Evolutionary conservation across 2,329 filamentous ascomycete species (phyloP), one percentile per base, ranked within the genome.

Genomic region (Phialemoniopsis sp.): DNA sequence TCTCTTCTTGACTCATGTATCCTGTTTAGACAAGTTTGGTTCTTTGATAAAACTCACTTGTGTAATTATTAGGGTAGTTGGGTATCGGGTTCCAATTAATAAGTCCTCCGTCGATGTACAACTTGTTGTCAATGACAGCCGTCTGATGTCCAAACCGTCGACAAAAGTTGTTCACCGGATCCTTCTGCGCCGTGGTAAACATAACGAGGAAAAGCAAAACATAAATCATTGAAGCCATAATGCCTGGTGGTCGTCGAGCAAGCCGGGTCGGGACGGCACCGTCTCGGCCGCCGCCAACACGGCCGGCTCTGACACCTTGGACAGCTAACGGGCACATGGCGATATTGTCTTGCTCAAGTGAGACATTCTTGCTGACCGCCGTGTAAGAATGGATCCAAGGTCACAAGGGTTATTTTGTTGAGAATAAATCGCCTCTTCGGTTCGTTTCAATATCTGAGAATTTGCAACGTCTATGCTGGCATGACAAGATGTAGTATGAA

Each of bases 101-200:
- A 39, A 74, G 60, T 5, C 79, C 79, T 29, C 80, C 80, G 50
- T 84, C 78, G 38, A 84, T 76, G 52, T 78, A 84, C 15, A 85
- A 59, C 45, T 67, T 72, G 32, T 70, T 58, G 52, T 81, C 76
- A 34, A 85, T 66, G 9, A 81, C 64, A 7, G 79, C 68, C 8
- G 76, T 77, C 53, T 81, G 76, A 52, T 84, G 80, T 33, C 73
- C 75, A 58, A 70, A 76, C 42, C 70, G 60, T 34, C 71, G 59
- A 47, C 72, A 76, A 41, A 74, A 82, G 53, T 77, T 66, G 17
- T 58, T 62, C 36, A 81, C 60, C 4, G 74, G 74, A 49, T 80
- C 67, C 41, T 68, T 57, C 43, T 71, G 65, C 37, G 60, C 62
- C 26, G 32, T 32, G n/a, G 39, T 41, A 32, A 15, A 21, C 18